A percentile compares a stretch with the other conserved stretches of the same genome.
Conservation (phyloP, 371 early-diverging fungal genomes). For the Circinella umbellata region DNA sequence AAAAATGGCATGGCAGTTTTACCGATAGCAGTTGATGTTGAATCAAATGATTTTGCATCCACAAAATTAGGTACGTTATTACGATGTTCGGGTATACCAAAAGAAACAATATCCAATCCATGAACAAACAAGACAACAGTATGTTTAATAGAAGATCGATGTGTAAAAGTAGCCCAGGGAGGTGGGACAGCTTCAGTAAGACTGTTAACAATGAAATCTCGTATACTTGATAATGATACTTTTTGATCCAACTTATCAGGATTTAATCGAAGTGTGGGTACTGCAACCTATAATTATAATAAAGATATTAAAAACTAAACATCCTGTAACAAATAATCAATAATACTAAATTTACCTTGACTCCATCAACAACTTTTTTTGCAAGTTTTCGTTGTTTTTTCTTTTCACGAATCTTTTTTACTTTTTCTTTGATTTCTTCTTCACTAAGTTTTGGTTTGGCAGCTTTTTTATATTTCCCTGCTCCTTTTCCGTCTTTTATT, state of each 20-base stretch:
- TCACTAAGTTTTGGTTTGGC: neutral
- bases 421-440: constrained; percentile 19
- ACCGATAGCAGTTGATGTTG: constrained; percentile 21
- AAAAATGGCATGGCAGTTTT: constrained; percentile 44
- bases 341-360: constrained; percentile 14
- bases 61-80: constrained; percentile 18
- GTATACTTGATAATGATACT: constrained; percentile 31
- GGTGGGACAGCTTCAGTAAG: constrained; percentile 35
- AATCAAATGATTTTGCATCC: constrained; percentile 20
- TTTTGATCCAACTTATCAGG: constrained; percentile 20
- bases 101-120: constrained; percentile 39
- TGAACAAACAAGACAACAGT: constrained; percentile 39
- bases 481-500: neutral
- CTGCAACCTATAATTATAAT: constrained; percentile 14
- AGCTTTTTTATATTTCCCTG: neutral
- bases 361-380: constrained; percentile 19
- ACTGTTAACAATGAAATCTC: constrained; percentile 41
- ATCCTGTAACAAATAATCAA: too few relatives aligned
- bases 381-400: constrained; percentile 19
- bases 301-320: neutral
- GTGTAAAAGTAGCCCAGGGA: constrained; percentile 33
- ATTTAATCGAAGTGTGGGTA: constrained; percentile 29
- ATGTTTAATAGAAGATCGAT: constrained; percentile 30
- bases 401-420: constrained; percentile 14
- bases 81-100: constrained; percentile 25